Base-by-base conservation (phyloP, 2,329 filamentous ascomycete genomes). In the Diaporthe ampelina region DNA sequence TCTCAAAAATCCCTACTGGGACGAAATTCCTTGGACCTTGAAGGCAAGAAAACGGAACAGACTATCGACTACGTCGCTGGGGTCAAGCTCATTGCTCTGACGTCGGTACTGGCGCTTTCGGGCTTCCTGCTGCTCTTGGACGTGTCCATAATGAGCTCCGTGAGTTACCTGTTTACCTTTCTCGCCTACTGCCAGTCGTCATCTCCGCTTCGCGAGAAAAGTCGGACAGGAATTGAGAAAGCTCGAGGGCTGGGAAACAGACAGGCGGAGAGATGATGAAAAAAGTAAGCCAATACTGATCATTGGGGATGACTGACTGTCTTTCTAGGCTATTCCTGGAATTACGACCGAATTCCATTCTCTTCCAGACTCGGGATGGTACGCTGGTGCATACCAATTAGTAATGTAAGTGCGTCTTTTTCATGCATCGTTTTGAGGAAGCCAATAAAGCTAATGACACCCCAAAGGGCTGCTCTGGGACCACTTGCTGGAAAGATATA, bases 321-420 rank as follows among this genome's bases (percentile, higher is more conserved):
- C 19, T 50, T 7, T 1, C 48, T 50, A 50, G 48, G 81, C 82
- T 15, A 79, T 81, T 57, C 81, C 81, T 8, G 79, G 79, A 13
- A 81, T 81, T 56, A 79, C 79, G 10, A 75, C 79, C 71, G 77
- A 80, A 24, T 78, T 83, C 75, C 78, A 83, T 35, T 79, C 83
- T 43, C 78, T 85, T 1, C 78, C 80, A 15, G 84, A 86, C 72
- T 81, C 86, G n/a, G 84, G 83, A 57, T 86, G 85, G 84, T 86
- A 86, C 63, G 82, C 81, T 5, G 80, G 80, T 71, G 81, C 81
- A 29, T 82, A 83, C 73, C 75, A 82, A 75, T 78, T 84, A 74
- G 80, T 57, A 61, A 11, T 61, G 69, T 50, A 24, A n/a, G 48
- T 50, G 3, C 1, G n/a, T 50, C 48, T 21, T 10, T 50, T 9